Evolutionary conservation across 192 early-diverging fungal species (phyloP), one percentile per base, ranked within the genome.

Genomic region (Backusella australiensis): DNA sequence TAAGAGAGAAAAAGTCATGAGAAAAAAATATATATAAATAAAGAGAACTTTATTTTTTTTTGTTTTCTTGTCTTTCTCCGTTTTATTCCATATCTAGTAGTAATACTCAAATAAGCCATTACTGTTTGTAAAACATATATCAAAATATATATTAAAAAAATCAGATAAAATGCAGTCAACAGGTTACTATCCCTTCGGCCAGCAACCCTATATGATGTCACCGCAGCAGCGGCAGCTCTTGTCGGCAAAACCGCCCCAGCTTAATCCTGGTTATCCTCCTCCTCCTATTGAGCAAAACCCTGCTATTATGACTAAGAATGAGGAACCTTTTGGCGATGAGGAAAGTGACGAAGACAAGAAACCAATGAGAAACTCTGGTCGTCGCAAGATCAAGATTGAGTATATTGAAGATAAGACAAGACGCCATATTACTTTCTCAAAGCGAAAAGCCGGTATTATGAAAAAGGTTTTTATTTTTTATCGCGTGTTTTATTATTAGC

Each of bases 401-500:
- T 96, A 93, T 77, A 97, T 97, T 52, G 92, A 94, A 65, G 96
- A 96, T 82, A 96, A 96, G 84, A 90, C 89, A 73, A 86, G 94
- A 77, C 89, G 96, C 35, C 94, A 95, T 77, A 96, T 96, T 76
- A 96, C 96, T 3, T 96, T 97, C 76, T 91, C 89, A 79, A 97
- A 97, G 83, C 87, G 96, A 78, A 96, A 96, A 78, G 93, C 94
- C 14, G 96, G 96, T 44, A 95, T 97, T 73, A 96, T 97, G 96
- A 97, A 97, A 84, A 97, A 97, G 91, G 89, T 90, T 77, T 17
- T 15, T 32, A 17, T 32, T 35, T 6, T 67, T 19, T 35, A 67
- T 77, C 23, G 14, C 21, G 34, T 34, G 34, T 76, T 44, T 44
- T 44, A 17, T 44, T 44, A 19, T 5, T 44, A 19, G 14, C 17